Percentiles rank a stretch among this genome's conserved stretches.
phyloP scores from a whole-genome alignment of 1,284 basidiomycete species.

The Neolentinus lepideus region DNA sequence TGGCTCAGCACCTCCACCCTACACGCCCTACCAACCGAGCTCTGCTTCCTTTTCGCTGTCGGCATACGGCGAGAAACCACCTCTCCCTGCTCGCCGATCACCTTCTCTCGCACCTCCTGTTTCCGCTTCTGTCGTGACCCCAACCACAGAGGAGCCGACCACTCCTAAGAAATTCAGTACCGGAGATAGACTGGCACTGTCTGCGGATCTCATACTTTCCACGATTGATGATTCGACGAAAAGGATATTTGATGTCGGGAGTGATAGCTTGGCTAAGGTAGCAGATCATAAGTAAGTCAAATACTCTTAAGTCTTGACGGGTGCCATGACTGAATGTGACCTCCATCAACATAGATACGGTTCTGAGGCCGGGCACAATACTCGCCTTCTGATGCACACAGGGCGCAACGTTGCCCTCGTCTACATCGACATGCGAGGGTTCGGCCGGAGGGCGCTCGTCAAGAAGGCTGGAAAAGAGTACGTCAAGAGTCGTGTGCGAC shows the following conservation, averaged over 20 bases:
- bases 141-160: slow-evolving; percentile 8
- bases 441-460: slow-evolving; percentile 64
- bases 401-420: slow-evolving; percentile 69
- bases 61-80: slow-evolving; percentile 8
- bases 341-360: slow-evolving; percentile 65
- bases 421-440: slow-evolving; percentile 69
- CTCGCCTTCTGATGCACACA: slow-evolving; percentile 49
- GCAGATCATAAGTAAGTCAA: slow-evolving; percentile 50
- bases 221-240: slow-evolving; percentile 62
- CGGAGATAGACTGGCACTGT: slow-evolving; percentile 45
- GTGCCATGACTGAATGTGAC: too few relatives aligned
- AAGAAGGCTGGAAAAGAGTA: slow-evolving; percentile 51
- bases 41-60: slow-evolving; percentile 7
- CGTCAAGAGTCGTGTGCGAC: slow-evolving; percentile 31
- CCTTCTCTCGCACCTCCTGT: slow-evolving; percentile 10
- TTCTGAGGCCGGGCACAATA: slow-evolving; percentile 51
- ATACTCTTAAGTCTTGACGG: too few relatives aligned
- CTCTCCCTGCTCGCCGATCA: slow-evolving; percentile 12
- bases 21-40: neutral
- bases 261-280: slow-evolving; percentile 46
- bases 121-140: slow-evolving; percentile 21
- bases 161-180: slow-evolving; percentile 5
- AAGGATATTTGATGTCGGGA: slow-evolving; percentile 52
- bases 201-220: slow-evolving; percentile 67
- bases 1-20: neutral